phyloP scores from a whole-genome alignment of 768 basidiomycete genomes.

The Porpolomopsis calyptriformis region DNA sequence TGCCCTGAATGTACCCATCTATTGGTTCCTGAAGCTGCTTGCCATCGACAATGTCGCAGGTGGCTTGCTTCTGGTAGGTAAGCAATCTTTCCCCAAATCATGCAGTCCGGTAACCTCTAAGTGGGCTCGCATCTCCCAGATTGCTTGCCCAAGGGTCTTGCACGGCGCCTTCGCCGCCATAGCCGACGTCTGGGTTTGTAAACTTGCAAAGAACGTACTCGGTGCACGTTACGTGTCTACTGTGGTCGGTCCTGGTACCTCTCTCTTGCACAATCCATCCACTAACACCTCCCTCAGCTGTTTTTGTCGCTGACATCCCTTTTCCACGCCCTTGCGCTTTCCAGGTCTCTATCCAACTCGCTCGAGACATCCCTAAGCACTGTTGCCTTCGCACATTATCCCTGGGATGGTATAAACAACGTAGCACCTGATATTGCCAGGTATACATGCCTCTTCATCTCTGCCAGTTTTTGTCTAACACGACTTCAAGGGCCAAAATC shows the following conservation, averaged over 20 bases:
- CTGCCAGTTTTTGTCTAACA: conserved; percentile 8
- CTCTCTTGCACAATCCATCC: background rate
- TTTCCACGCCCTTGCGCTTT: conserved; percentile 76
- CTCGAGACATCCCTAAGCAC: conserved; percentile 81
- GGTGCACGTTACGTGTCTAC: conserved; percentile 47
- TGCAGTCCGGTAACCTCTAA: too few species aligned
- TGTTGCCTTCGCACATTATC: conserved; percentile 68
- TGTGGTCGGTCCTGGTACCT: conserved; percentile 42
- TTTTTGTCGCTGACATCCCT: conserved; percentile 77
- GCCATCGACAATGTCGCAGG: conserved; percentile 37
- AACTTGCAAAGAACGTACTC: conserved; percentile 46
- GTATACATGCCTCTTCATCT: background rate
- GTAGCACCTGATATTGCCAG: background rate
- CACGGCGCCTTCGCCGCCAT: conserved; percentile 69
- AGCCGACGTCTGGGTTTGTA: conserved; percentile 67
- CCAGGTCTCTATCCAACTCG: conserved; percentile 87
- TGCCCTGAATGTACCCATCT: conserved; percentile 67
- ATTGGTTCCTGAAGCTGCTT: conserved; percentile 52
- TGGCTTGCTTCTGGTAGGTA: conserved; percentile 55
- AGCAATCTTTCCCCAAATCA: conserved; percentile 3
- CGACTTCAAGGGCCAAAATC: conserved; percentile 21
- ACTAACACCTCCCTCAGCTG: conserved; percentile 33
- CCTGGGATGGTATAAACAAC: conserved; percentile 48
- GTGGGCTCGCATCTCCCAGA: conserved; percentile 29
- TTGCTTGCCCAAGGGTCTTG: conserved; percentile 61